Conservation (phyloP, 2,329 filamentous ascomycete genomes). For the Phoma sp. region DNA sequence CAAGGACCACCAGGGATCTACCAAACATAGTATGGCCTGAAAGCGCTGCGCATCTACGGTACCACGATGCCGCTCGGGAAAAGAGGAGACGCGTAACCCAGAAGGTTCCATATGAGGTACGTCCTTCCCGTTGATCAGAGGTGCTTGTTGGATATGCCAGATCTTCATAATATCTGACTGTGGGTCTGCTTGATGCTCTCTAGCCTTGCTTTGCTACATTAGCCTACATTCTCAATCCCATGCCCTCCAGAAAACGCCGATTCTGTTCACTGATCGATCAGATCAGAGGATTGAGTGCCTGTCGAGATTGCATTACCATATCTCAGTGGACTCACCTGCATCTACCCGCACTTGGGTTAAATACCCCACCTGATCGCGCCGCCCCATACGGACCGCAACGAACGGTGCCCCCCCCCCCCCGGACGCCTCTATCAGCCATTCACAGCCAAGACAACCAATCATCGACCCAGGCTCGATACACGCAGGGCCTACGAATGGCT, state of each 20-base stretch:
- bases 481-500: conserved; percentile 15
- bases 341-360: conserved; percentile 5
- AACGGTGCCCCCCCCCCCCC: conserved; percentile 10
- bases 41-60: conserved; percentile 25
- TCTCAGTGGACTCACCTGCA: background rate
- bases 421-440: conserved; percentile 34
- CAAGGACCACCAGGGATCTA: conserved; percentile 19
- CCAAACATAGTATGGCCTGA: conserved; percentile 20
- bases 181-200: background rate
- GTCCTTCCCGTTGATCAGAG: conserved; percentile 7
- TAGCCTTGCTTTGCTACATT: background rate
- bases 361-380: conserved; percentile 22
- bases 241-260: background rate
- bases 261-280: background rate
- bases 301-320: background rate
- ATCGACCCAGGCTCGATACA: conserved; percentile 20
- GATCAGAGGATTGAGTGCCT: background rate
- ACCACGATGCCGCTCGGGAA: conserved; percentile 25
- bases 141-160: background rate
- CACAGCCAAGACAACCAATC: conserved; percentile 29
- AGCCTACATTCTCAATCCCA: background rate
- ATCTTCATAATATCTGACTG: background rate
- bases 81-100: conserved; percentile 33
- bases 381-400: conserved; percentile 19
- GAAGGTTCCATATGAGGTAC: conserved; percentile 21